A percentile compares a stretch with the other conserved stretches of the same genome.
These are phyloP conservation scores for Yamadazyma diospyri DNA, from an alignment of 1,139 yeast species.

Conservation along the genomic window DNA sequence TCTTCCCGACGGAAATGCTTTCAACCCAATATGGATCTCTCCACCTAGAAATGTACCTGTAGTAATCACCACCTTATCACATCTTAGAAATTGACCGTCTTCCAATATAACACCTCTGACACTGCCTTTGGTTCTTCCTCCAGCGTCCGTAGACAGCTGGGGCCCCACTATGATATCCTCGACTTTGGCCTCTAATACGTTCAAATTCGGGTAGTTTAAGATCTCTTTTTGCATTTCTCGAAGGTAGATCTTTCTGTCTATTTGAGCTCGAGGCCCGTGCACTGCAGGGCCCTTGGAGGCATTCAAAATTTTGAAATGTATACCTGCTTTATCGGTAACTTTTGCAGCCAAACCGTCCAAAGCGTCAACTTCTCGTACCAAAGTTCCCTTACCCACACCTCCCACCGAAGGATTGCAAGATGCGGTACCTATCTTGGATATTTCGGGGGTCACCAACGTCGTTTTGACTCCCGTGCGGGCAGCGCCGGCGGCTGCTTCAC, in stretches of 20 bases:
- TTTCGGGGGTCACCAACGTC: slow-evolving; percentile 71
- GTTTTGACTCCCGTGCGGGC: slow-evolving; percentile 81
- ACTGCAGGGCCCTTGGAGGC: slow-evolving; percentile 94
- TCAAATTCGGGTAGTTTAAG: slow-evolving; percentile 54
- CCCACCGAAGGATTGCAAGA: slow-evolving; percentile 98
- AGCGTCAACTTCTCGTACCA: slow-evolving; percentile 91
- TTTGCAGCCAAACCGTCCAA: slow-evolving; percentile 86
- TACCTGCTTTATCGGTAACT: slow-evolving; percentile 88
- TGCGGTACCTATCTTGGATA: slow-evolving; percentile 82
- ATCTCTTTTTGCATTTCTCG: slow-evolving; percentile 75
- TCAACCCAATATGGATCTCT: slow-evolving; percentile 88
- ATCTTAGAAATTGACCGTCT: slow-evolving; percentile 57
- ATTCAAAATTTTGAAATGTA: slow-evolving; percentile 84
- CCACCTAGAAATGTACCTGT: slow-evolving; percentile 96
- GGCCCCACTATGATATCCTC: slow-evolving; percentile 75
- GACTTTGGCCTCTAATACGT: slow-evolving; percentile 70
- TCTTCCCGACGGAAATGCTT: slow-evolving; percentile 82
- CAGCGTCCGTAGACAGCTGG: slow-evolving; percentile 19
- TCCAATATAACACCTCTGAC: slow-evolving; percentile 72
- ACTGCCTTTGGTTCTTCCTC: slow-evolving; percentile 37
- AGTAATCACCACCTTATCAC: slow-evolving; percentile 76
- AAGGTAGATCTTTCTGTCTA: slow-evolving; percentile 78
- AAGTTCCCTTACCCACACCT: slow-evolving; percentile 96
- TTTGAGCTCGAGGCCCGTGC: slow-evolving; percentile 98
- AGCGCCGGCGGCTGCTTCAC: slow-evolving; percentile 94